phyloP scores from a whole-genome alignment of 2,329 filamentous ascomycete genomes.

The Penicillium paneum region DNA sequence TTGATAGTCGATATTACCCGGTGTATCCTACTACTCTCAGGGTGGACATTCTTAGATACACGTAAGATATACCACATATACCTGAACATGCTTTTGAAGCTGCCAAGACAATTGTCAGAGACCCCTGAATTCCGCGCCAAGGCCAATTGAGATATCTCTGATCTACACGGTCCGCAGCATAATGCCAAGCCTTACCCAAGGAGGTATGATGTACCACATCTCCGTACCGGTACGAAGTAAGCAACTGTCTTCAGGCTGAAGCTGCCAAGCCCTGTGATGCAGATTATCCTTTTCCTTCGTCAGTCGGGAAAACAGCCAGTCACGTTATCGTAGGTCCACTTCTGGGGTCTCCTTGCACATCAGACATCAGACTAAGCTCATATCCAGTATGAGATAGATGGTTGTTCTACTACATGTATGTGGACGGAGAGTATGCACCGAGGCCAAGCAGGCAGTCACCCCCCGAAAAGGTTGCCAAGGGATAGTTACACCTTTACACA shows the following conservation, averaged over 20 bases:
- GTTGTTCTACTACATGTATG: neutral
- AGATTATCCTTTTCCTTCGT: neutral
- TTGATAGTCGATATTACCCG: neutral
- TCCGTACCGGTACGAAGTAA: neutral
- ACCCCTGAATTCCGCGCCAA: conserved; percentile 18
- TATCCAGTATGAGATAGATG: neutral
- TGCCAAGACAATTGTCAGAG: conserved; percentile 17
- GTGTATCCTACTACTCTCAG: neutral
- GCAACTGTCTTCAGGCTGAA: neutral
- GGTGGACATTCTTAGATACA: too few species aligned
- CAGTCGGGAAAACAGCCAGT: neutral
- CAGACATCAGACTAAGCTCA: neutral
- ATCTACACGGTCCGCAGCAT: conserved; percentile 11
- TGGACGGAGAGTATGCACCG: neutral
- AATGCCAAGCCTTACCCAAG: conserved; percentile 11
- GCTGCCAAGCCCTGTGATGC: neutral
- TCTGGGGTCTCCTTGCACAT: neutral
- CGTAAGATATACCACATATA: too few species aligned
- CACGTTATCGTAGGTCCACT: neutral
- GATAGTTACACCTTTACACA: neutral
- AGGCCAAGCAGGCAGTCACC: neutral
- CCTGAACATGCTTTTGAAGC: neutral
- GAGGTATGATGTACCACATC: neutral
- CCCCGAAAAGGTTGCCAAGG: neutral
- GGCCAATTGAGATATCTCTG: conserved; percentile 7